Conservation (phyloP, 768 basidiomycete species). For the Suillus lakei region DNA sequence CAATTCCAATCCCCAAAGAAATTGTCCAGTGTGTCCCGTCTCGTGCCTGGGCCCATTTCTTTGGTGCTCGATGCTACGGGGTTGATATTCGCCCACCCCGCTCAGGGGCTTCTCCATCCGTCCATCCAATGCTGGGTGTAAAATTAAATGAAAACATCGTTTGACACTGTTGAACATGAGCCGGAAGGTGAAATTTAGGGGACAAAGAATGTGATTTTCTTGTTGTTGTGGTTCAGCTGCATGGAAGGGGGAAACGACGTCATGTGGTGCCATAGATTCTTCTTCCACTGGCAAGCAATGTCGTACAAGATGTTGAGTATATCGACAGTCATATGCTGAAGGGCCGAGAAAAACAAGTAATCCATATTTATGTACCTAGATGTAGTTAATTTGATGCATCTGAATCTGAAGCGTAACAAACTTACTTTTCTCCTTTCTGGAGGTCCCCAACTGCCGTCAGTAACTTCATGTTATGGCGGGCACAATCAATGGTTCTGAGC, state of each 20-base stretch:
- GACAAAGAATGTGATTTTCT: too few relatives aligned
- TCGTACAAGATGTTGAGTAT: constrained; percentile 19
- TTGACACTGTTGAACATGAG: too few relatives aligned
- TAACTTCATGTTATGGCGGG: constrained; percentile 19
- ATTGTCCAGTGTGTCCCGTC: constrained; percentile 32
- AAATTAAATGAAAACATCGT: neutral
- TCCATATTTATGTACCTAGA: constrained; percentile 19
- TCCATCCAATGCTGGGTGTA: neutral
- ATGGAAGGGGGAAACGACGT: neutral
- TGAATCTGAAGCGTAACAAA: neutral
- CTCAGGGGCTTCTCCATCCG: constrained; percentile 6
- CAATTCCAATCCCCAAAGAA: constrained; percentile 11
- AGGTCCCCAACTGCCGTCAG: constrained; percentile 16
- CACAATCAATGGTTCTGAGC: constrained; percentile 32
- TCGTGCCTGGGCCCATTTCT: constrained; percentile 22
- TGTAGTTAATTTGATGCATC: too few relatives aligned
- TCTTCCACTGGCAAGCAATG: neutral
- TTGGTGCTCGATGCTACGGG: constrained; percentile 16
- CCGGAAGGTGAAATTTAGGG: too few relatives aligned
- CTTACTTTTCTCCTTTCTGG: neutral
- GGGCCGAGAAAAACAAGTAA: neutral
- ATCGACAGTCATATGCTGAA: constrained; percentile 3
- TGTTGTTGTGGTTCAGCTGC: neutral
- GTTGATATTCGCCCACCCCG: constrained; percentile 23
- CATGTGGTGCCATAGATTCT: neutral